These are phyloP conservation scores for Pisolithus albus DNA, from an alignment of 768 basidiomycete species.

Conservation along the genomic window DNA sequence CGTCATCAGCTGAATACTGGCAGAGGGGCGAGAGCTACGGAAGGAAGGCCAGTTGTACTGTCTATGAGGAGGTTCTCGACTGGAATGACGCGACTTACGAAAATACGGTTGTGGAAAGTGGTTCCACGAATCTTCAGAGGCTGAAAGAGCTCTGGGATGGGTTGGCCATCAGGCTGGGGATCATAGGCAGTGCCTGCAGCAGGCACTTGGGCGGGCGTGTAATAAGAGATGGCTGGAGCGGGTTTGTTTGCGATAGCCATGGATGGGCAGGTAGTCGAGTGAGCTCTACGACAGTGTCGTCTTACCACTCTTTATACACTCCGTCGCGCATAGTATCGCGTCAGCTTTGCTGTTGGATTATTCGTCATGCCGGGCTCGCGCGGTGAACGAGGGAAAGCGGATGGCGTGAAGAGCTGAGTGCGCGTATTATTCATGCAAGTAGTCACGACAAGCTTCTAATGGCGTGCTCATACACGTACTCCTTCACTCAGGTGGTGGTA, in stretches of 20 bases:
- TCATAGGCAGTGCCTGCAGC: slow-evolving; percentile 39
- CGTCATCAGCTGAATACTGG: slow-evolving; percentile 68
- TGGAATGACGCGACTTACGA: slow-evolving; percentile 33
- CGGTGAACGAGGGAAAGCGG: too few species aligned
- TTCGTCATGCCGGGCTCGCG: too few species aligned
- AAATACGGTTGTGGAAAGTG: slow-evolving; percentile 71
- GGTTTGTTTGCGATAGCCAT: slow-evolving; percentile 26
- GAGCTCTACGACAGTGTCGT: not conserved
- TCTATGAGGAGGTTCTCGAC: slow-evolving; percentile 11
- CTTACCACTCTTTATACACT: not conserved
- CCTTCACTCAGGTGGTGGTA: too few species aligned
- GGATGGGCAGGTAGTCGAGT: not conserved
- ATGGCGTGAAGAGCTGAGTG: too few species aligned
- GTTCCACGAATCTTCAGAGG: slow-evolving; percentile 54
- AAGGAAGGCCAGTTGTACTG: not conserved
- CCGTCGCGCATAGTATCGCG: too few species aligned
- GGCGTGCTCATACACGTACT: too few species aligned
- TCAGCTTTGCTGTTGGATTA: too few species aligned
- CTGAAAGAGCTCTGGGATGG: slow-evolving; percentile 49
- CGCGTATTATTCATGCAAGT: too few species aligned
- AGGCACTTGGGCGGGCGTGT: slow-evolving; percentile 40
- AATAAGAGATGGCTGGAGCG: slow-evolving; percentile 39
- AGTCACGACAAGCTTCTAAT: too few species aligned
- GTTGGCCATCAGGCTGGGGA: slow-evolving; percentile 34
- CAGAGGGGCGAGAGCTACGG: slow-evolving; percentile 65